Conservation (phyloP, 257 asterid species). For the Handroanthus guayacan region DNA sequence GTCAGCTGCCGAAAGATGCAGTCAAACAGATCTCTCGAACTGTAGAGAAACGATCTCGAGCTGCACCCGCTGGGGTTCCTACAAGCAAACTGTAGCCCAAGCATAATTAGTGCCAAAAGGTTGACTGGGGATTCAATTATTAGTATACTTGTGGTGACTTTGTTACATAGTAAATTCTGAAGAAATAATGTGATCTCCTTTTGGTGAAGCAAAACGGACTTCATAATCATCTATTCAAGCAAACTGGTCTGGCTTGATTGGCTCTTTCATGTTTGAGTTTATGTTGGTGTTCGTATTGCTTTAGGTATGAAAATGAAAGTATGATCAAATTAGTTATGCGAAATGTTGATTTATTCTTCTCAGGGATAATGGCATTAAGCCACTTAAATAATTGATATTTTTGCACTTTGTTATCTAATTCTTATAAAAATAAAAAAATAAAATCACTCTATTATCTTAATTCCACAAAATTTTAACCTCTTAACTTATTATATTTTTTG, state of each 20-base stretch:
- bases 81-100: conserved; percentile 65
- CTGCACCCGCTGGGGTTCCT: conserved; percentile 67
- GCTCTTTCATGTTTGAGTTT: not conserved
- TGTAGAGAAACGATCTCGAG: conserved; percentile 75
- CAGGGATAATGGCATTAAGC: too few relatives aligned
- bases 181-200: not conserved
- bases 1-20: conserved; percentile 65
- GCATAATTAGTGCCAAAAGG: not conserved
- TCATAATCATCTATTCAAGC: conserved; percentile 10
- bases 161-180: not conserved
- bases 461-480: too few relatives aligned
- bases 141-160: not conserved
- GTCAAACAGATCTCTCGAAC: conserved; percentile 70
- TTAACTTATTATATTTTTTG: too few relatives aligned
- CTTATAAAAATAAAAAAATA: too few relatives aligned
- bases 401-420: too few relatives aligned
- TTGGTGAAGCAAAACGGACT: not conserved
- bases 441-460: too few relatives aligned
- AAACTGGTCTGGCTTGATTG: not conserved
- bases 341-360: not conserved
- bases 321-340: too few relatives aligned
- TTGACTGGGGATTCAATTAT: not conserved
- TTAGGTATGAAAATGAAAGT: too few relatives aligned
- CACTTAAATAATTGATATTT: too few relatives aligned
- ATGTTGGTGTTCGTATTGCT: not conserved